phyloP scores from a whole-genome alignment of 2,329 filamentous ascomycete species.

The Talaromyces sp. region DNA sequence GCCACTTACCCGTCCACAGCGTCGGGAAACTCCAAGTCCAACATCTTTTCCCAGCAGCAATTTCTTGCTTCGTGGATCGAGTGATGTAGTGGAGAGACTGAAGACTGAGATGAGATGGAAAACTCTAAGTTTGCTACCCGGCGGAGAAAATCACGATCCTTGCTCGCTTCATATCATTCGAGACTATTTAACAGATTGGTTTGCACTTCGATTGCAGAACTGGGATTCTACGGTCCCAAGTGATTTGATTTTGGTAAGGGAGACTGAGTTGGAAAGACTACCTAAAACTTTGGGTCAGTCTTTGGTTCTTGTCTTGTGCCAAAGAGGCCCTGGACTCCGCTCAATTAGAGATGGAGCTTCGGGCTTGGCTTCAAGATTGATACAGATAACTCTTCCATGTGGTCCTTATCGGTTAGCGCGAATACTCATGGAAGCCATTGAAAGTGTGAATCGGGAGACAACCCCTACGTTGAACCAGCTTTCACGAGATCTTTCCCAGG shows the following conservation, averaged over 20 bases:
- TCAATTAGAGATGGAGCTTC: background rate
- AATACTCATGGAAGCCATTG: background rate
- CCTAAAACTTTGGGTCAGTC: background rate
- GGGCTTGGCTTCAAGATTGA: background rate
- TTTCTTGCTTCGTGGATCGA: background rate
- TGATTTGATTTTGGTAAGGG: background rate
- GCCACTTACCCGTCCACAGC: constrained; percentile 25
- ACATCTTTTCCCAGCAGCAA: background rate
- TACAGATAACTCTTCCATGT: constrained; percentile 18
- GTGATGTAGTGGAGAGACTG: background rate
- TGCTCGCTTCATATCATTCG: background rate
- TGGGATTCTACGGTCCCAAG: background rate
- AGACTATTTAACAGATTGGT: background rate
- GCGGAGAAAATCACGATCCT: background rate
- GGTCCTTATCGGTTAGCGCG: constrained; percentile 18
- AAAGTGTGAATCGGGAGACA: background rate
- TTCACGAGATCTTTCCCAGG: background rate
- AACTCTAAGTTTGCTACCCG: background rate
- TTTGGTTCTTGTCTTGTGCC: background rate
- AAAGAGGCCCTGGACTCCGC: background rate
- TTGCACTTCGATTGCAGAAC: background rate
- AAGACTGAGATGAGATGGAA: background rate
- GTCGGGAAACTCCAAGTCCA: background rate
- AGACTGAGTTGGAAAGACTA: background rate
- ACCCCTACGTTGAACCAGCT: background rate